phyloP scores from a whole-genome alignment of 495 filamentous ascomycete genomes.

The Hypoxylon perforatum region DNA sequence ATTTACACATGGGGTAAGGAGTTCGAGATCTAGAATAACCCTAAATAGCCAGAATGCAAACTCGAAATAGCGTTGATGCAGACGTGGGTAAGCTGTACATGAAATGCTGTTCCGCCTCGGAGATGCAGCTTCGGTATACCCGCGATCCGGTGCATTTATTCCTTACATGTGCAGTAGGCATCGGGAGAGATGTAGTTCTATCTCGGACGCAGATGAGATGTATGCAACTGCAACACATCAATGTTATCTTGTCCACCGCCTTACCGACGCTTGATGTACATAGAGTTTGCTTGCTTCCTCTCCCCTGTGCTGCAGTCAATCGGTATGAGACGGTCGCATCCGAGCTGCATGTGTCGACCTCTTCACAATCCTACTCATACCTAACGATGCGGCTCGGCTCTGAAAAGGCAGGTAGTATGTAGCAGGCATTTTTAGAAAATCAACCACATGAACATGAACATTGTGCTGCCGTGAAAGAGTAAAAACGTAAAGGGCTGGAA shows the following conservation, averaged over 20 bases:
- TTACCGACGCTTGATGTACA: background rate
- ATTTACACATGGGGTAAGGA: slow-evolving; percentile 5
- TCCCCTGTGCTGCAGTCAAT: background rate
- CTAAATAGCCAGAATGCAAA: background rate
- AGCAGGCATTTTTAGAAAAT: too few species aligned
- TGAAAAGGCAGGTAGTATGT: slow-evolving; percentile 4
- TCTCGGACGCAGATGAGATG: background rate
- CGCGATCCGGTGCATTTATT: background rate
- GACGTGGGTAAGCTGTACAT: background rate
- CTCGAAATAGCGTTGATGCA: background rate
- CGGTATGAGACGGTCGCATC: background rate
- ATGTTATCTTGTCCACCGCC: background rate
- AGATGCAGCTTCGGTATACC: background rate
- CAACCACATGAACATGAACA: too few species aligned
- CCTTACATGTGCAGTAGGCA: background rate
- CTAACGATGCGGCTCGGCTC: background rate
- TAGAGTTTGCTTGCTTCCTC: background rate
- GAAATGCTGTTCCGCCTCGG: background rate
- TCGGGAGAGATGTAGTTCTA: background rate
- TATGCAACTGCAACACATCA: too few species aligned
- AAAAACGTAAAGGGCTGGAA: too few species aligned
- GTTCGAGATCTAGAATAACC: slow-evolving; percentile 16
- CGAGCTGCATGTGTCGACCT: background rate
- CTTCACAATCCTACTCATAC: slow-evolving; percentile 6
- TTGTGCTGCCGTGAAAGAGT: too few species aligned